These are phyloP conservation scores for Plasmodium reichenowi DNA, from an alignment of 169 alveolate genomes.

Conservation along the genomic window DNA sequence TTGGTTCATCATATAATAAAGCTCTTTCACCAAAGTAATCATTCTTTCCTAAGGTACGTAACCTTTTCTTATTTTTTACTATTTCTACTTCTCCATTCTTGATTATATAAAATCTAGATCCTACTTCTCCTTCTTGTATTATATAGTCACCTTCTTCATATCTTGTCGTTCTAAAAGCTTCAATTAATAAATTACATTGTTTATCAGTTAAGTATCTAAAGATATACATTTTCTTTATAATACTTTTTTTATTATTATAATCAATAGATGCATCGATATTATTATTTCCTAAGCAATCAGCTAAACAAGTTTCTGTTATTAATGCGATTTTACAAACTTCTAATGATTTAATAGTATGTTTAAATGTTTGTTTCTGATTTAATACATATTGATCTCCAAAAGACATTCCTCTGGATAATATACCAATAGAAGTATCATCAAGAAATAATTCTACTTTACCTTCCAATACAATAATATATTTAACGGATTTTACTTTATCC, in stretches of 20 bases:
- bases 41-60: constrained; percentile 91
- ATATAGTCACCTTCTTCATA: constrained; percentile 91
- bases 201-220: constrained; percentile 89
- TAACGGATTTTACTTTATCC: constrained; percentile 87
- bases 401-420: constrained; percentile 92
- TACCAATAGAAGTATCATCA: constrained; percentile 81
- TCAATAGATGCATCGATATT: constrained; percentile 88
- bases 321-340: constrained; percentile 87
- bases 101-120: constrained; percentile 93
- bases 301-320: constrained; percentile 87
- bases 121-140: constrained; percentile 93
- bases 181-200: constrained; percentile 87
- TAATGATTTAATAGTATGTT: constrained; percentile 86
- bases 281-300: constrained; percentile 85
- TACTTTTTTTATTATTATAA: constrained; percentile 86
- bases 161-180: constrained; percentile 87
- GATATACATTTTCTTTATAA: constrained; percentile 88
- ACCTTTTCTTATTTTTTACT: constrained; percentile 83
- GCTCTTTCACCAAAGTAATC: constrained; percentile 98
- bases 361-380: constrained; percentile 88
- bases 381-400: constrained; percentile 95
- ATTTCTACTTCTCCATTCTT: constrained; percentile 94
- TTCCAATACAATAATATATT: constrained; percentile 89
- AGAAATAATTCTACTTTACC: constrained; percentile 87
- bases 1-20: constrained; percentile 91